Evolutionary conservation across 1,139 yeast species (phyloP).

Genomic region (Candida labiduridarum): DNA sequence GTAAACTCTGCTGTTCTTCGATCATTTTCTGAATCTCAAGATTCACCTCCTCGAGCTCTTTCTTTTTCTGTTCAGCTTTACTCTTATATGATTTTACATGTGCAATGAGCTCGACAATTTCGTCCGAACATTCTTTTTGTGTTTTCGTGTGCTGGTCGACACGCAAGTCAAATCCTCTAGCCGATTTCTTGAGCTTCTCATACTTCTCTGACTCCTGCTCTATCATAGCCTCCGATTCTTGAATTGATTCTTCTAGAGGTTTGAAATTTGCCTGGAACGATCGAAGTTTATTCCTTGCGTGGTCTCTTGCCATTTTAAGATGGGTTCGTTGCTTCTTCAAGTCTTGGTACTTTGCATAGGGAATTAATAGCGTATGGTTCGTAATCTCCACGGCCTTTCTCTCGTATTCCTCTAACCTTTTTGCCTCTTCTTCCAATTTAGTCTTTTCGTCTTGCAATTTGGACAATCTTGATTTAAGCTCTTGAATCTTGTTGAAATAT

Average conservation of each 20-base stretch:
- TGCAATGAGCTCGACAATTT: conserved; percentile 17
- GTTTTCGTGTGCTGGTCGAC: conserved; percentile 5
- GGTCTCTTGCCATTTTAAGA: conserved; percentile 45
- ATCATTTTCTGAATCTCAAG: conserved; percentile 19
- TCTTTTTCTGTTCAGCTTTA: conserved; percentile 25
- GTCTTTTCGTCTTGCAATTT: conserved; percentile 34
- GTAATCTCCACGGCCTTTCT: conserved; percentile 46
- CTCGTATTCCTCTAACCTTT: conserved; percentile 40
- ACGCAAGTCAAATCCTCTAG: conserved; percentile 12
- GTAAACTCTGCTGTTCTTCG: conserved; percentile 16
- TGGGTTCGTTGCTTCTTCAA: conserved; percentile 45
- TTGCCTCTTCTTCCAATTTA: conserved; percentile 40
- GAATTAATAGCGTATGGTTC: conserved; percentile 54
- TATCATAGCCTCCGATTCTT: conserved; percentile 4
- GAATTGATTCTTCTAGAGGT: conserved; percentile 27
- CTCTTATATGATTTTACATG: conserved; percentile 21
- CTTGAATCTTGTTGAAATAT: conserved; percentile 27
- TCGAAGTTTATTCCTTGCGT: conserved; percentile 34
- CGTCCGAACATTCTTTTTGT: conserved; percentile 4
- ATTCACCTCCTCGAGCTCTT: conserved; percentile 24
- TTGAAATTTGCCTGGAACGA: conserved; percentile 29
- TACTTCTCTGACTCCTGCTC: conserved; percentile 4
- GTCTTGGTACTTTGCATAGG: conserved; percentile 63
- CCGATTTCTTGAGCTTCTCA: conserved; percentile 8
- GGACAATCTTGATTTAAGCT: conserved; percentile 31